These are phyloP conservation scores for Geranium incanum DNA, from an alignment of 441 rosid species.

Conservation along the genomic window DNA sequence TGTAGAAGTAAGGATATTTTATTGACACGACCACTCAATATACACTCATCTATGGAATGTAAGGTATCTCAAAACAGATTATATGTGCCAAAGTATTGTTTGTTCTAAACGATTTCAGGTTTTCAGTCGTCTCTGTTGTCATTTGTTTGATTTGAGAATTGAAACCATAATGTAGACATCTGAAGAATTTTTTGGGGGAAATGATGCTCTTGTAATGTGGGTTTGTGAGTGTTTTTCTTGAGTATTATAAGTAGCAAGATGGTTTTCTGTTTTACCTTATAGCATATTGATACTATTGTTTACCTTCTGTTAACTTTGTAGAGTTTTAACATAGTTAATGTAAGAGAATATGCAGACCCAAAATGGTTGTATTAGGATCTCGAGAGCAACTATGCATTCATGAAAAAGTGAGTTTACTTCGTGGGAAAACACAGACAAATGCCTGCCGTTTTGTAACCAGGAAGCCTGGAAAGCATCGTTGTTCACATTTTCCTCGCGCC, in stretches of 20 bases:
- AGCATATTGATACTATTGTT: neutral
- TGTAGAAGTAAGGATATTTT: neutral
- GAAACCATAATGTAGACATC: neutral
- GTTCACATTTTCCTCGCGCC: slow-evolving; percentile 50
- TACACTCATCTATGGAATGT: neutral
- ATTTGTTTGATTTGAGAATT: neutral
- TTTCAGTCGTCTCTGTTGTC: neutral
- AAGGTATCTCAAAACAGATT: slow-evolving; percentile 4
- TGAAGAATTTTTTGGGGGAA: slow-evolving; percentile 1
- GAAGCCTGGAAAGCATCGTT: slow-evolving; percentile 47
- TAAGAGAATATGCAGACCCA: slow-evolving; percentile 60
- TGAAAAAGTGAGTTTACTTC: slow-evolving; percentile 71
- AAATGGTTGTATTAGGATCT: slow-evolving; percentile 89
- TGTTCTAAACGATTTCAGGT: neutral
- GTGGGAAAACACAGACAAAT: slow-evolving; percentile 80
- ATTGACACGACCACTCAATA: neutral
- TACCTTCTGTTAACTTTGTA: neutral
- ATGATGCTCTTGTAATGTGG: neutral
- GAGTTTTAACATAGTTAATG: slow-evolving; percentile 15
- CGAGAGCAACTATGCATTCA: slow-evolving; percentile 91
- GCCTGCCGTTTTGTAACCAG: slow-evolving; percentile 67
- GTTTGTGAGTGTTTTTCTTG: neutral
- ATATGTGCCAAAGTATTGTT: neutral
- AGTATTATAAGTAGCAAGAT: neutral
- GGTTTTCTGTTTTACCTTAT: neutral